Conservation (phyloP, 2,329 filamentous ascomycete species). For the Microthyrium microscopicum region DNA sequence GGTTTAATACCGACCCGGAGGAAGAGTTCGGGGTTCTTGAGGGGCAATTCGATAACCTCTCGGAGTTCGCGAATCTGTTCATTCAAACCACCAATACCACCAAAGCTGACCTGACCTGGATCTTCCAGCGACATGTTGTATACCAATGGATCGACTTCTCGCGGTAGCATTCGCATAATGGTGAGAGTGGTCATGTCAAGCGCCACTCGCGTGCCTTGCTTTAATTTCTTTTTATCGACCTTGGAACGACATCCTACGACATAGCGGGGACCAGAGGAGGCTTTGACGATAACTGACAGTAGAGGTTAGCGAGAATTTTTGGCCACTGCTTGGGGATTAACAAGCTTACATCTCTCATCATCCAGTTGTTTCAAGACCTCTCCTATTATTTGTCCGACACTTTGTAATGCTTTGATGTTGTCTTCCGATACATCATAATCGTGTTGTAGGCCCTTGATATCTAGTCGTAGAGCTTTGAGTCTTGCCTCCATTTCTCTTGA, state of each 20-base stretch:
- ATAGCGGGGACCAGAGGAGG: slow-evolving; percentile 90
- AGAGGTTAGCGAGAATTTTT: neutral
- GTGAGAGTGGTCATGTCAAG: slow-evolving; percentile 99
- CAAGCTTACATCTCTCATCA: slow-evolving; percentile 79
- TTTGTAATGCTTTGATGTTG: slow-evolving; percentile 98
- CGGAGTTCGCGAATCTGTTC: slow-evolving; percentile 95
- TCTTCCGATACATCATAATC: slow-evolving; percentile 96
- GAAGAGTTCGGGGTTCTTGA: slow-evolving; percentile 98
- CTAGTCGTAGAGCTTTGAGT: slow-evolving; percentile 80
- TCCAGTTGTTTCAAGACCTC: slow-evolving; percentile 98
- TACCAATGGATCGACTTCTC: slow-evolving; percentile 93
- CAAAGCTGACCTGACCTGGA: slow-evolving; percentile 93
- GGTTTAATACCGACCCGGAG: slow-evolving; percentile 95
- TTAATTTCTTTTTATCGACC: slow-evolving; percentile 91
- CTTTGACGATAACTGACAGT: slow-evolving; percentile 80
- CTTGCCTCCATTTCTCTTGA: slow-evolving; percentile 98
- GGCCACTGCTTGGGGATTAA: neutral
- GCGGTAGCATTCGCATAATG: slow-evolving; percentile 98
- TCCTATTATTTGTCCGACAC: slow-evolving; percentile 97
- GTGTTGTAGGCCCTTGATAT: slow-evolving; percentile 88
- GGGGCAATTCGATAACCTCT: slow-evolving; percentile 91
- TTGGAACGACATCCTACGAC: slow-evolving; percentile 97
- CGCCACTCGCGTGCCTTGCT: slow-evolving; percentile 93
- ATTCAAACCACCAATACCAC: slow-evolving; percentile 90
- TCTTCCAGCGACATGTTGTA: slow-evolving; percentile 99